Evolutionary conservation across 345 rosid genomes (phyloP).

Genomic region (Theobroma cacao): DNA sequence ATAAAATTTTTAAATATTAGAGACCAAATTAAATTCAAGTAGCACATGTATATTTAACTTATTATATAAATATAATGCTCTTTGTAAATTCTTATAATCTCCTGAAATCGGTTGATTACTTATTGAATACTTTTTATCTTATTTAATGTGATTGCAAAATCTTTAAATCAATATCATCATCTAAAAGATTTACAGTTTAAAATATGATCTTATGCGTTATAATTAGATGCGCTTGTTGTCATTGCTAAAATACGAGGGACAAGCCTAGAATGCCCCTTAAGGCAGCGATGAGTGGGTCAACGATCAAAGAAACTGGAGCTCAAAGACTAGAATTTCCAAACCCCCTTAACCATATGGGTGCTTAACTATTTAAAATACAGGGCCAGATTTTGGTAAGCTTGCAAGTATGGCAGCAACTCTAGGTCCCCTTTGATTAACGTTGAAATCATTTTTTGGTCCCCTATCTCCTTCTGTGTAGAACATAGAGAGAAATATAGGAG

Average conservation of each 20-base stretch:
- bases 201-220: too few species aligned
- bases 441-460: neutral
- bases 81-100: too few species aligned
- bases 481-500: neutral
- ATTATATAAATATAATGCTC: too few species aligned
- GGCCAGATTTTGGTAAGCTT: neutral
- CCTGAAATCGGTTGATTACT: too few species aligned
- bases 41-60: too few species aligned
- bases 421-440: neutral
- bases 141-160: too few species aligned
- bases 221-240: too few species aligned
- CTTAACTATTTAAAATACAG: neutral
- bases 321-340: neutral
- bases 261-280: neutral
- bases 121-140: too few species aligned
- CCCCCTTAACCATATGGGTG: neutral
- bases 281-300: neutral
- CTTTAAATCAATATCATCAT: too few species aligned
- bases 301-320: neutral
- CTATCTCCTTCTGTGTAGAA: neutral
- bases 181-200: too few species aligned
- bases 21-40: too few species aligned
- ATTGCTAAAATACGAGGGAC: neutral
- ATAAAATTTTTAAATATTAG: too few species aligned
- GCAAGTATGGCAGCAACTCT: neutral